Evolutionary conservation across 805 yeast genomes (phyloP).

Genomic region (Yarrowia deformans): DNA sequence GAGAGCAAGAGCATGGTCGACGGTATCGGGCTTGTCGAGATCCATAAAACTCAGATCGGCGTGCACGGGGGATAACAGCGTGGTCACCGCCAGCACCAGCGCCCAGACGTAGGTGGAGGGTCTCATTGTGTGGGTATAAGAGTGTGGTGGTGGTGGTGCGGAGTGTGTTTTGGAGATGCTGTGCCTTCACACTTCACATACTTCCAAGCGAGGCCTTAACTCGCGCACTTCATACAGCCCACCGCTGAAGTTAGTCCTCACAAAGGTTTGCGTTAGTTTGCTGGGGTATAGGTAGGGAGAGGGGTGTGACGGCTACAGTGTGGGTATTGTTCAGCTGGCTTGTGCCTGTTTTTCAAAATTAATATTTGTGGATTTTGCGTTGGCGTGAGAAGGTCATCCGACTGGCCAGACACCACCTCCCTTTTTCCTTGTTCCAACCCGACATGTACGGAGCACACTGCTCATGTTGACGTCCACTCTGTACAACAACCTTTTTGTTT

Average conservation of each 20-base stretch:
- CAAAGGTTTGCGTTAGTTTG: constrained; percentile 33
- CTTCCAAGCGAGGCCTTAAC: background rate
- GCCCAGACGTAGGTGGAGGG: constrained; percentile 31
- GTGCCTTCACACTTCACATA: background rate
- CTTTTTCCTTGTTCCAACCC: background rate
- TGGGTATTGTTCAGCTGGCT: background rate
- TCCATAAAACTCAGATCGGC: constrained; percentile 46
- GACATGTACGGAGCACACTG: constrained; percentile 5
- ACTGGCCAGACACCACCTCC: background rate
- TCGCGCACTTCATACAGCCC: constrained; percentile 35
- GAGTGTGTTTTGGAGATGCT: background rate
- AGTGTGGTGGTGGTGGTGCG: background rate
- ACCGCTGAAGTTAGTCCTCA: constrained; percentile 5
- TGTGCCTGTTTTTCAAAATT: too few species aligned
- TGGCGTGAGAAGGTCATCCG: background rate
- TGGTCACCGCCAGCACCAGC: constrained; percentile 26
- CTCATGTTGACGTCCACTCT: background rate
- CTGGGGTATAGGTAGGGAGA: background rate
- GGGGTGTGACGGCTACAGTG: too few species aligned
- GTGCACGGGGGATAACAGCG: constrained; percentile 32
- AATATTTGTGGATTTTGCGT: too few species aligned
- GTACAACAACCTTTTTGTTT: background rate
- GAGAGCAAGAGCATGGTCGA: constrained; percentile 60
- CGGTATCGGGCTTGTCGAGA: constrained; percentile 52
- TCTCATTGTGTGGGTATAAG: constrained; percentile 22